Evolutionary conservation across 2,329 filamentous ascomycete genomes (phyloP).

Genomic region (Triangularia setosa): DNA sequence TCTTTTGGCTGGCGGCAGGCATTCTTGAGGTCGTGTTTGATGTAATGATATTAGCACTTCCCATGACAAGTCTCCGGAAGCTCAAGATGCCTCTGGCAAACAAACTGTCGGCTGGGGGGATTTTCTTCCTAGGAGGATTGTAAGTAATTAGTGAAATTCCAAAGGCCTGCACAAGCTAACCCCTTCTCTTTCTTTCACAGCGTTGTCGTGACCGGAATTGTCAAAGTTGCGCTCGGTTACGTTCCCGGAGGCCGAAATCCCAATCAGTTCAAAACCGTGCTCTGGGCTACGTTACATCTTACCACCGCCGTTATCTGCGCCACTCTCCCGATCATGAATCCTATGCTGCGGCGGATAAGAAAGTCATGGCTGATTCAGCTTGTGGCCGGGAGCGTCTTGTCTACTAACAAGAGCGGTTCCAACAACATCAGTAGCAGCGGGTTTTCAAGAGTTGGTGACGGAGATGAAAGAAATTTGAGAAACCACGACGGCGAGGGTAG

Average conservation of each 20-base stretch:
- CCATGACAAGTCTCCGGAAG: constrained; percentile 15
- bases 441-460: background rate
- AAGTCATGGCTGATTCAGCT: background rate
- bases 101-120: constrained; percentile 21
- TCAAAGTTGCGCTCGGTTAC: background rate
- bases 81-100: constrained; percentile 16
- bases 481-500: background rate
- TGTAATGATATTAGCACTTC: constrained; percentile 18
- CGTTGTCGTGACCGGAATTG: background rate
- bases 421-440: background rate
- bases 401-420: background rate
- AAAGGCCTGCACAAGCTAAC: background rate
- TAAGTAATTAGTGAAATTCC: background rate
- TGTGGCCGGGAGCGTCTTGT: background rate
- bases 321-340: background rate
- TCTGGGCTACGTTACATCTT: background rate
- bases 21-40: constrained; percentile 20
- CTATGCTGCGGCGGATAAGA: background rate
- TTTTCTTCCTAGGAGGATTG: constrained; percentile 19
- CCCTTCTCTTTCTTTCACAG: background rate
- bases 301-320: background rate
- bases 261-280: background rate
- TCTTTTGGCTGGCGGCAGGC: constrained; percentile 22
- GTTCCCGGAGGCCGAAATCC: background rate
- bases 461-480: background rate